A percentile compares a stretch with the other conserved stretches of the same genome.
Conservation (phyloP, 2,329 filamentous ascomycete genomes). For the Calonectria montana region DNA sequence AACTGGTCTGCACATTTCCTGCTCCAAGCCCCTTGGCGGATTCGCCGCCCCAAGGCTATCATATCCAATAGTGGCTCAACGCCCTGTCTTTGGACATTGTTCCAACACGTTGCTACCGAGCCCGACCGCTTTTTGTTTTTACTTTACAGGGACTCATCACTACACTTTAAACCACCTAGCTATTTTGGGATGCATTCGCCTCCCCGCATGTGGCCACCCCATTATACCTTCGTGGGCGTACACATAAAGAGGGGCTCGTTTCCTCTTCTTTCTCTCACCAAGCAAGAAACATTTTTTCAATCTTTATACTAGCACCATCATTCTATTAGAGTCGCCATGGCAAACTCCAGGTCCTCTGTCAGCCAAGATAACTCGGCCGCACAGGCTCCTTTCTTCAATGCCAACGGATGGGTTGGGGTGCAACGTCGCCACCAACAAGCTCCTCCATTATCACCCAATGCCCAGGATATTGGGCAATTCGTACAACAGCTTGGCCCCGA, state of each 20-base stretch:
- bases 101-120: not conserved
- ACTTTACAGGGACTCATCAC: not conserved
- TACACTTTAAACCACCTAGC: not conserved
- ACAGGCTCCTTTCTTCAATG: not conserved
- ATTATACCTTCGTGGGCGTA: not conserved
- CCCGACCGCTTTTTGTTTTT: not conserved
- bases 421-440: constrained; percentile 1
- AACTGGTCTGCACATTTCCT: not conserved
- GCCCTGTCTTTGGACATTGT: not conserved
- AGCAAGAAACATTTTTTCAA: not conserved
- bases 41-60: not conserved
- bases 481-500: constrained; percentile 14
- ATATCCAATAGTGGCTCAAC: not conserved
- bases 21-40: not conserved
- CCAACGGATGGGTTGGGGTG: constrained; percentile 12
- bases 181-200: not conserved
- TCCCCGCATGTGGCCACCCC: constrained; percentile 8
- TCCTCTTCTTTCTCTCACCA: not conserved
- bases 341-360: not conserved
- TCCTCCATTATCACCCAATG: not conserved
- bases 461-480: not conserved
- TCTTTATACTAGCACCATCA: not conserved
- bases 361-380: not conserved
- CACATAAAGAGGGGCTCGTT: constrained; percentile 1
- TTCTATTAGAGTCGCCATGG: constrained; percentile 12